Evolutionary conservation across 345 rosid genomes (phyloP).

Genomic region (Brassica cretica): DNA sequence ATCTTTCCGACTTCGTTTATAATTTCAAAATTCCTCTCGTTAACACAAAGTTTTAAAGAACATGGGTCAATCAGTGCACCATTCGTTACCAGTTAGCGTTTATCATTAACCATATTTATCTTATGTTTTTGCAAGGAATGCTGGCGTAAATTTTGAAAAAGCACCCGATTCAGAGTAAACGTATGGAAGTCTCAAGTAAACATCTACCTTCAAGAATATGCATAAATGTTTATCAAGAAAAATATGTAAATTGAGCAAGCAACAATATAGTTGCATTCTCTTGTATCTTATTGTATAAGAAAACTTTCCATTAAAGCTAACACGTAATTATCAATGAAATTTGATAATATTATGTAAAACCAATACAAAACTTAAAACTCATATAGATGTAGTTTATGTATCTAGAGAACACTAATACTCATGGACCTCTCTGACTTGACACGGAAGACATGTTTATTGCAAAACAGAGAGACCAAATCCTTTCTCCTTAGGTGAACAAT

Average conservation of each 20-base stretch:
- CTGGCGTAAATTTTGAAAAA: neutral
- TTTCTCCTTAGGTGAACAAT: conserved; percentile 23
- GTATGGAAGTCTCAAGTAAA: neutral
- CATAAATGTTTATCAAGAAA: neutral
- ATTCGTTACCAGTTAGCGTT: neutral
- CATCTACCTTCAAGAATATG: neutral
- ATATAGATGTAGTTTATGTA: neutral
- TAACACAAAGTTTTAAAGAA: neutral
- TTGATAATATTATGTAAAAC: neutral
- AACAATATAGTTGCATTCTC: conserved; percentile 15
- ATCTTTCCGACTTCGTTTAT: neutral
- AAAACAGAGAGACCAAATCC: conserved; percentile 16
- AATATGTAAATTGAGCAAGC: conserved; percentile 5
- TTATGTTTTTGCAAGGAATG: neutral
- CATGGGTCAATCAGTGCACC: neutral
- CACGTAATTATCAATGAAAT: neutral
- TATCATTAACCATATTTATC: conserved; percentile 1
- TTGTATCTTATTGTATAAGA: conserved; percentile 25
- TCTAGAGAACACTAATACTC: conserved; percentile 1
- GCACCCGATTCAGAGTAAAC: conserved; percentile 11
- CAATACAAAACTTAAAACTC: neutral
- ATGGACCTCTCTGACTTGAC: neutral
- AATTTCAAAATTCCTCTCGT: neutral
- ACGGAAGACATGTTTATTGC: conserved; percentile 21
- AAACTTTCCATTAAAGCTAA: neutral